Conservation (phyloP, 192 early-diverging fungal genomes). For the Backusella luteola region DNA sequence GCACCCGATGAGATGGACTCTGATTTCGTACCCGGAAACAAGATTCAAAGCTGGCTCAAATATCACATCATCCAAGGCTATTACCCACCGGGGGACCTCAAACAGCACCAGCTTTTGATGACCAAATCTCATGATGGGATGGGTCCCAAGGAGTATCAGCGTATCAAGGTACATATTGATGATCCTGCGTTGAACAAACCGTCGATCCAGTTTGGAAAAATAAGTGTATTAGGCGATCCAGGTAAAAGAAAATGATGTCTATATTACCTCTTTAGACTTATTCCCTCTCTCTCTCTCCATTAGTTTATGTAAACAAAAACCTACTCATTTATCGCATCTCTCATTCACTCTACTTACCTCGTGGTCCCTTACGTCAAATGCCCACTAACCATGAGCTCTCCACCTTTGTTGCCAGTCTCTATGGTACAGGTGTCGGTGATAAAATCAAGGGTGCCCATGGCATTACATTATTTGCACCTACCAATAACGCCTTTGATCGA, state of each 20-base stretch:
- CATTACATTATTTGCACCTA: slow-evolving; percentile 68
- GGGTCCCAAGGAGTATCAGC: slow-evolving; percentile 36
- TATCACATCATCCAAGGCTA: slow-evolving; percentile 67
- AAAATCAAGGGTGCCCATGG: slow-evolving; percentile 47
- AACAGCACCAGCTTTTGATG: slow-evolving; percentile 46
- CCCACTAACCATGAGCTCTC: slow-evolving; percentile 48
- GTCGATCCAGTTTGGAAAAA: slow-evolving; percentile 49
- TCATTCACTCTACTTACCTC: slow-evolving; percentile 50
- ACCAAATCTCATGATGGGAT: slow-evolving; percentile 54
- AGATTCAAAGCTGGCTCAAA: slow-evolving; percentile 49
- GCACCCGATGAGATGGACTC: slow-evolving; percentile 56
- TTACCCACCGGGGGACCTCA: slow-evolving; percentile 41
- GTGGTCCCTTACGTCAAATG: slow-evolving; percentile 42
- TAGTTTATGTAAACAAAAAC: slow-evolving; percentile 54
- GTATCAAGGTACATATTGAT: slow-evolving; percentile 44
- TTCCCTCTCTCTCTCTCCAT: too few species aligned
- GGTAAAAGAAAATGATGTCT: slow-evolving; percentile 16
- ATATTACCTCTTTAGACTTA: too few species aligned
- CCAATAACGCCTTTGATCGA: slow-evolving; percentile 50
- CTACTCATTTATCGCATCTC: slow-evolving; percentile 60
- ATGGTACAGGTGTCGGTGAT: slow-evolving; percentile 40
- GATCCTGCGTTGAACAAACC: slow-evolving; percentile 7
- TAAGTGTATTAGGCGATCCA: slow-evolving; percentile 45
- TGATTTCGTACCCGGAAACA: neutral
- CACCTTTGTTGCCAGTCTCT: slow-evolving; percentile 51